Percentiles rank a stretch among this genome's conserved stretches.
Conservation (phyloP, 805 yeast genomes). For the Lipomyces spencermartinsiae region DNA sequence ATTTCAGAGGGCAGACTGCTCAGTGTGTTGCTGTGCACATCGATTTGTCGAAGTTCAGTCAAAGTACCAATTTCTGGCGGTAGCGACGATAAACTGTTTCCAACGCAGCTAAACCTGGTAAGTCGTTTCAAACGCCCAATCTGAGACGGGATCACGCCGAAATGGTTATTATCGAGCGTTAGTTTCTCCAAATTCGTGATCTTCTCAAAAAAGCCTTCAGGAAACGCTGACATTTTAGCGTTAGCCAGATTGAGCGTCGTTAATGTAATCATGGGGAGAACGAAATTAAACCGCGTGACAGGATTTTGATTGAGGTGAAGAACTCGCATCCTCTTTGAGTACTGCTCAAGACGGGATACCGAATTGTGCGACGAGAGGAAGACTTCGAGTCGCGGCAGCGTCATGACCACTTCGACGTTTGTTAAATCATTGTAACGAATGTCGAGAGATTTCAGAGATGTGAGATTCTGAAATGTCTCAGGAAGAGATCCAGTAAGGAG, state of each 20-base stretch:
- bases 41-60: slow-evolving; percentile 66
- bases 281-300: slow-evolving; percentile 67
- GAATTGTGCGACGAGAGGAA: slow-evolving; percentile 47
- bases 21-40: slow-evolving; percentile 83
- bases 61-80: slow-evolving; percentile 72
- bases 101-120: slow-evolving; percentile 69
- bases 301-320: slow-evolving; percentile 84
- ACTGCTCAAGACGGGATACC: slow-evolving; percentile 71
- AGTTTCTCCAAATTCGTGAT: slow-evolving; percentile 74
- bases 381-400: slow-evolving; percentile 38
- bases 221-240: slow-evolving; percentile 80
- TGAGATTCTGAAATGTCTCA: slow-evolving; percentile 57
- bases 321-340: slow-evolving; percentile 66
- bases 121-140: slow-evolving; percentile 65
- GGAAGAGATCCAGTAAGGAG: slow-evolving; percentile 62
- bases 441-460: slow-evolving; percentile 71
- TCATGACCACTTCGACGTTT: slow-evolving; percentile 46
- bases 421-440: slow-evolving; percentile 70
- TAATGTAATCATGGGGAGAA: slow-evolving; percentile 61
- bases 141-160: slow-evolving; percentile 75
- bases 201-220: slow-evolving; percentile 64
- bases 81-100: slow-evolving; percentile 73
- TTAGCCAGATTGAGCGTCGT: slow-evolving; percentile 77
- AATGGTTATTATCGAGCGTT: slow-evolving; percentile 79
- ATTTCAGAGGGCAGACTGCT: slow-evolving; percentile 69